Evolutionary conservation across 2,329 filamentous ascomycete genomes (phyloP).

Genomic region (Talaromyces islandicus): DNA sequence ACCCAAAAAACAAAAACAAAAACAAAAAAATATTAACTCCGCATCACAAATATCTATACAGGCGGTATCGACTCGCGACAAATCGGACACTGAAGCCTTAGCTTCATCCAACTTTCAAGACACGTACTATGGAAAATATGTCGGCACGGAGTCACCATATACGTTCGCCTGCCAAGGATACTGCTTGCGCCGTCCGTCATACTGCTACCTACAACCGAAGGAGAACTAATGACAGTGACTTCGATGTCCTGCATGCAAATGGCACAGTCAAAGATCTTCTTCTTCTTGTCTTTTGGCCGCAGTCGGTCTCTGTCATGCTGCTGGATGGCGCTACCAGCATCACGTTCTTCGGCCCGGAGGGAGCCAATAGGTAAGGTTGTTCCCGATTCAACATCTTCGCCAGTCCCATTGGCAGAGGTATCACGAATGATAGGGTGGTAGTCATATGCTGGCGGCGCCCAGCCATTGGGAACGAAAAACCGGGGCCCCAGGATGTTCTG

Average conservation of each 20-base stretch:
- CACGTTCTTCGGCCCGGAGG: conserved; percentile 46
- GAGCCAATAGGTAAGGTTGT: conserved; percentile 69
- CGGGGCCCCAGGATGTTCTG: conserved; percentile 84
- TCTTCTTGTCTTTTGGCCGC: conserved; percentile 43
- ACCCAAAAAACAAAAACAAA: neutral
- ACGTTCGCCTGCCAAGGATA: conserved; percentile 71
- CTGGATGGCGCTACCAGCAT: conserved; percentile 21
- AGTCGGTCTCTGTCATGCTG: conserved; percentile 26
- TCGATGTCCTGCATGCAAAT: conserved; percentile 92
- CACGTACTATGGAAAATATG: conserved; percentile 93
- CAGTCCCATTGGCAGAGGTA: conserved; percentile 32
- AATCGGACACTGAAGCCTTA: conserved; percentile 88
- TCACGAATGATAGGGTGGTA: conserved; percentile 81
- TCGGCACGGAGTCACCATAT: conserved; percentile 96
- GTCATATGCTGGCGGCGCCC: conserved; percentile 68
- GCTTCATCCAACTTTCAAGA: conserved; percentile 93
- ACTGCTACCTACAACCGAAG: conserved; percentile 45
- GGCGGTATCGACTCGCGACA: conserved; percentile 86
- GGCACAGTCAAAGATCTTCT: conserved; percentile 74
- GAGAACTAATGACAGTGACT: conserved; percentile 65
- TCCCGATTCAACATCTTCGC: conserved; percentile 74
- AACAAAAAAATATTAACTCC: neutral
- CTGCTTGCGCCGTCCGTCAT: conserved; percentile 46
- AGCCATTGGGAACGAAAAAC: conserved; percentile 70
- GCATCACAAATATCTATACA: conserved; percentile 45